Evolutionary conservation across 176 grass and related monocot species (phyloP).

Genomic region (Oryza longistaminata): DNA sequence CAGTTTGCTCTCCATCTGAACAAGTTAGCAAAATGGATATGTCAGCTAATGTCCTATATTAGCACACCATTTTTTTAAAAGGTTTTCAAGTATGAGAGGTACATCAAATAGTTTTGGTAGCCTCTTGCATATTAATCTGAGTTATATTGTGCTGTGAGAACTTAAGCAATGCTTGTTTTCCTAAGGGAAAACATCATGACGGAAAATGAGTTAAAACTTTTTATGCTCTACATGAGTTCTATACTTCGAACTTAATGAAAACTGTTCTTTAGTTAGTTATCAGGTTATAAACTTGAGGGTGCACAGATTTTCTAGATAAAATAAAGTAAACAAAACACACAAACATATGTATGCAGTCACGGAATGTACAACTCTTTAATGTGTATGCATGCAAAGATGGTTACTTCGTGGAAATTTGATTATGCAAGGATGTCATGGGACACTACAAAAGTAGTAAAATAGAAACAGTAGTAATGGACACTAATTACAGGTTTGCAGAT

Average conservation of each 20-base stretch:
- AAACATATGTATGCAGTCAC: neutral
- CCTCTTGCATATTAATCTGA: neutral
- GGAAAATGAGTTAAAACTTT: neutral
- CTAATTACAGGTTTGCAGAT: constrained; percentile 50
- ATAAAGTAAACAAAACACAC: neutral
- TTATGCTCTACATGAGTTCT: constrained; percentile 12
- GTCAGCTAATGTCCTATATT: constrained; percentile 24
- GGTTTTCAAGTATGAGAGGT: constrained; percentile 9
- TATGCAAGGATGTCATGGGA: neutral
- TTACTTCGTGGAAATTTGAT: constrained; percentile 1
- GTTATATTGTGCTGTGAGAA: neutral
- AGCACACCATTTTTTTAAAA: neutral
- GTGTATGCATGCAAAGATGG: neutral
- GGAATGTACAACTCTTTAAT: neutral
- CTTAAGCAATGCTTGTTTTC: neutral
- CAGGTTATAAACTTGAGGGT: constrained; percentile 6
- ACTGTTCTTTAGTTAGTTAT: neutral
- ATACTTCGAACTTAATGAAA: constrained; percentile 1
- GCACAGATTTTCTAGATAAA: neutral
- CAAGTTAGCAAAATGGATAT: constrained; percentile 23
- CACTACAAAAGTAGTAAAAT: constrained; percentile 21
- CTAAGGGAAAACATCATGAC: neutral
- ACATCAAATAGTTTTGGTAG: constrained; percentile 24
- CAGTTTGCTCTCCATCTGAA: constrained; percentile 83
- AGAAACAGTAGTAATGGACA: constrained; percentile 21